A percentile compares a stretch with the other conserved stretches of the same genome.
Evolutionary conservation across 352 stramenopile genomes (phyloP).

Genomic region (Globisporangium abappressorium): DNA sequence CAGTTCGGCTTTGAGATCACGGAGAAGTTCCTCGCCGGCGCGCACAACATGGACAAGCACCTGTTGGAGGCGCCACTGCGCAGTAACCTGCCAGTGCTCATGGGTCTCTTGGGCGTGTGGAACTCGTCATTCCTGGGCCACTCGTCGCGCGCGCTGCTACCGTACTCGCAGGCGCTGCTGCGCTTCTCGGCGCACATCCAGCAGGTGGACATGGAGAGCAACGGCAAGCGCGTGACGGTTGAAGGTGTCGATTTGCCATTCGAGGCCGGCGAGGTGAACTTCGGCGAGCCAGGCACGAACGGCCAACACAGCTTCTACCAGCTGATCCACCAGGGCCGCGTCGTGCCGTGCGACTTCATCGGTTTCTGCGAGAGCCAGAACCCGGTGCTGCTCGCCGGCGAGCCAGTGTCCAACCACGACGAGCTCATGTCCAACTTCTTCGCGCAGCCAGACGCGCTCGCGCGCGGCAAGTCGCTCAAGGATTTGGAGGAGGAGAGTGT

Average conservation of each 20-base stretch:
- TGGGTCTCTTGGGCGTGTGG: slow-evolving; percentile 97
- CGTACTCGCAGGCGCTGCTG: slow-evolving; percentile 92
- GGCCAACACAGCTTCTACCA: slow-evolving; percentile 99
- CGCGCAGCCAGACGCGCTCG: slow-evolving; percentile 97
- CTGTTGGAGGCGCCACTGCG: slow-evolving; percentile 92
- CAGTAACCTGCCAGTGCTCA: slow-evolving; percentile 95
- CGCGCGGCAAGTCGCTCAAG: slow-evolving; percentile 93
- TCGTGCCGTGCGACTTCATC: slow-evolving; percentile 98
- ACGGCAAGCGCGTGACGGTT: slow-evolving; percentile 96
- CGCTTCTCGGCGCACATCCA: slow-evolving; percentile 98
- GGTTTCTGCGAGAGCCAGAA: slow-evolving; percentile 96
- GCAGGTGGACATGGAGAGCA: slow-evolving; percentile 99
- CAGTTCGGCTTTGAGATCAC: slow-evolving; percentile 95
- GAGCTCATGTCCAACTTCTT: slow-evolving; percentile 99
- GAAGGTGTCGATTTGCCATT: slow-evolving; percentile 94
- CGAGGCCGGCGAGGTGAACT: slow-evolving; percentile 94
- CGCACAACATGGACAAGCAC: slow-evolving; percentile 97
- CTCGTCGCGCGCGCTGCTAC: slow-evolving; percentile 88
- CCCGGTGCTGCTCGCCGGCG: slow-evolving; percentile 60
- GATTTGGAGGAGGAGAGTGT: slow-evolving; percentile 94
- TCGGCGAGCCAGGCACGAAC: slow-evolving; percentile 98
- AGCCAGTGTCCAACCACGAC: slow-evolving; percentile 97
- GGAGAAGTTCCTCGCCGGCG: slow-evolving; percentile 92
- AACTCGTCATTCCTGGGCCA: slow-evolving; percentile 98
- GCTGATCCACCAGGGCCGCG: slow-evolving; percentile 97